Evolutionary conservation across 1,284 basidiomycete species (phyloP).

Genomic region (Jaminaea rosea): DNA sequence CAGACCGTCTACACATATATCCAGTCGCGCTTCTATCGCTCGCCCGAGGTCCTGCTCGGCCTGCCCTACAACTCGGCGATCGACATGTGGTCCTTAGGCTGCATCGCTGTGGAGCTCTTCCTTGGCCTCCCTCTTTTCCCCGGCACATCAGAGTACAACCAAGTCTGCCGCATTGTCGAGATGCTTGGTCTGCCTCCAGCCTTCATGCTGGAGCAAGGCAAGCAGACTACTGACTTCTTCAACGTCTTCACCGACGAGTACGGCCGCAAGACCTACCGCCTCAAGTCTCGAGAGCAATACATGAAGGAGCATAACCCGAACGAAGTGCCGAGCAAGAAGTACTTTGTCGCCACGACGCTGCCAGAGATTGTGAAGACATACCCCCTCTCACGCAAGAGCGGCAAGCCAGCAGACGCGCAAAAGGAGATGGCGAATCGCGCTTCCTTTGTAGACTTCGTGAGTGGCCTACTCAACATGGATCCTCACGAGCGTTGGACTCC

Average conservation of each 20-base stretch:
- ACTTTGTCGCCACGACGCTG: slow-evolving; percentile 87
- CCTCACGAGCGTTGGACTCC: slow-evolving; percentile 94
- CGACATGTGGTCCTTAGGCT: slow-evolving; percentile 91
- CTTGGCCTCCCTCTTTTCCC: slow-evolving; percentile 91
- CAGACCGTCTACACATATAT: slow-evolving; percentile 99
- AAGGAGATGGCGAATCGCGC: slow-evolving; percentile 90
- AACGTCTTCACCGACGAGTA: slow-evolving; percentile 68
- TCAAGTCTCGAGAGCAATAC: slow-evolving; percentile 92
- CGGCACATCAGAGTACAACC: slow-evolving; percentile 98
- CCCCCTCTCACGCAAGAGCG: slow-evolving; percentile 69
- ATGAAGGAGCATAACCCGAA: slow-evolving; percentile 77
- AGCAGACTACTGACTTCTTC: slow-evolving; percentile 92
- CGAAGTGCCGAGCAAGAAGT: slow-evolving; percentile 95
- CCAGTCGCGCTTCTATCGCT: slow-evolving; percentile 95
- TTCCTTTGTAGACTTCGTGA: slow-evolving; percentile 95
- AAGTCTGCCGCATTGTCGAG: slow-evolving; percentile 88
- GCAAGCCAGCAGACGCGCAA: slow-evolving; percentile 77
- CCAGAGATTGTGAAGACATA: slow-evolving; percentile 94
- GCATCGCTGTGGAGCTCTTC: slow-evolving; percentile 96
- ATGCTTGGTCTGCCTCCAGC: slow-evolving; percentile 90
- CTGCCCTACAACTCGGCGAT: slow-evolving; percentile 88
- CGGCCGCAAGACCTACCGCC: slow-evolving; percentile 74
- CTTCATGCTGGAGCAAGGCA: slow-evolving; percentile 91
- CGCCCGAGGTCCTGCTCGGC: slow-evolving; percentile 90
- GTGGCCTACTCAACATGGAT: slow-evolving; percentile 85